Evolutionary conservation across 495 filamentous ascomycete species (phyloP).

Genomic region (Penicillium dipodomyicola): DNA sequence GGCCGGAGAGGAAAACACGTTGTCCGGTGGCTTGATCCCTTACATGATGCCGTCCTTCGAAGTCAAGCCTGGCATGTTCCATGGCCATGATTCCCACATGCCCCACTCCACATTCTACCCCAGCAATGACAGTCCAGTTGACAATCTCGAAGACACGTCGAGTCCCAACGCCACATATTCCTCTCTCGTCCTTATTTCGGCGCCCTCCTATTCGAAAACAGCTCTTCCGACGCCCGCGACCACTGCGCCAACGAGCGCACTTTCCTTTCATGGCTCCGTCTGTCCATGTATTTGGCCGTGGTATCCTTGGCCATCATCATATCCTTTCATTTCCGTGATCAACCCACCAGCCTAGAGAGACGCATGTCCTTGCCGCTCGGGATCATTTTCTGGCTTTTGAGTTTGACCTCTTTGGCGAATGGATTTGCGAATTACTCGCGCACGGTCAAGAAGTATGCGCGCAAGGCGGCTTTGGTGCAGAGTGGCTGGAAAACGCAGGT

Average conservation of each 20-base stretch:
- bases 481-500: constrained; percentile 89
- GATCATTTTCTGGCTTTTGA: constrained; percentile 81
- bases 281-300: constrained; percentile 86
- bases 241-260: constrained; percentile 60
- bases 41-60: neutral
- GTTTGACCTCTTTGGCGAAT: constrained; percentile 67
- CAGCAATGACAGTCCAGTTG: neutral
- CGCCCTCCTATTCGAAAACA: constrained; percentile 85
- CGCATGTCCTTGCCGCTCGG: constrained; percentile 81
- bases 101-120: neutral
- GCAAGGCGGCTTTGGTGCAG: constrained; percentile 80
- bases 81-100: neutral
- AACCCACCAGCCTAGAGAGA: constrained; percentile 67
- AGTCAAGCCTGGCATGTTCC: neutral
- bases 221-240: constrained; percentile 77
- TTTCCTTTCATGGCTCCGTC: constrained; percentile 92
- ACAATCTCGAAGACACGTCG: constrained; percentile 28
- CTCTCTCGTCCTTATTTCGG: constrained; percentile 68
- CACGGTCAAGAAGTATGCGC: constrained; percentile 81
- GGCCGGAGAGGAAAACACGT: neutral
- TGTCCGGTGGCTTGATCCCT: constrained; percentile 3
- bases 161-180: constrained; percentile 53
- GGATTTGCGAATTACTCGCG: constrained; percentile 85
- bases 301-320: constrained; percentile 86
- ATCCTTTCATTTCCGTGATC: constrained; percentile 82